A percentile compares a stretch with the other conserved stretches of the same genome.
phyloP scores from a whole-genome alignment of 2,329 filamentous ascomycete species.

The Chaetomium strumarium region DNA sequence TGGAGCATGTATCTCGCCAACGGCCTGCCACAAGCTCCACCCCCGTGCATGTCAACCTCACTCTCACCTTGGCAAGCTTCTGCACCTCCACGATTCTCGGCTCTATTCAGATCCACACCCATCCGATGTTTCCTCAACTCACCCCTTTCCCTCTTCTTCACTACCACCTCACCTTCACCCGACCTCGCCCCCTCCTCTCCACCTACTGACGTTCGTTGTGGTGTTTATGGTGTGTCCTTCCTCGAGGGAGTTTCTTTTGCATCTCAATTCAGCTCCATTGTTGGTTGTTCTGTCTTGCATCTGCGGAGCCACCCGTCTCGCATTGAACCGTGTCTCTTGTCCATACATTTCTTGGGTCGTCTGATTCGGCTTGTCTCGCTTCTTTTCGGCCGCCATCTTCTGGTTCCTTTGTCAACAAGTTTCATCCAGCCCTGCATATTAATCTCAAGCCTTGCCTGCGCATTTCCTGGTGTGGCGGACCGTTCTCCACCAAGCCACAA shows the following conservation, averaged over 20 bases:
- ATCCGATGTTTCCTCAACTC: background rate
- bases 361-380: background rate
- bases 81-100: slow-evolving; percentile 7
- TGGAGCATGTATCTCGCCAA: slow-evolving; percentile 7
- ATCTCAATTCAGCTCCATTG: background rate
- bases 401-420: slow-evolving; percentile 5
- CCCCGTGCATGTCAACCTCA: slow-evolving; percentile 1
- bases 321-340: background rate
- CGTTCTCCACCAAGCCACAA: background rate
- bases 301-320: background rate
- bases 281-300: slow-evolving; percentile 10
- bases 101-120: background rate
- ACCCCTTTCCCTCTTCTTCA: background rate
- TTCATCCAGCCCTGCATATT: slow-evolving; percentile 2
- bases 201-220: background rate
- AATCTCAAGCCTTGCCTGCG: background rate
- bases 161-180: slow-evolving; percentile 1
- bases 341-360: slow-evolving; percentile 4
- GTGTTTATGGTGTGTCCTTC: slow-evolving; percentile 10
- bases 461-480: slow-evolving; percentile 1
- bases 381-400: slow-evolving; percentile 5
- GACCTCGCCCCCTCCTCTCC: slow-evolving; percentile 4
- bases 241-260: background rate
- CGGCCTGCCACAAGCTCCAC: slow-evolving; percentile 9
- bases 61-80: background rate